Percentiles rank a stretch among this genome's conserved stretches.
Evolutionary conservation across 2,329 filamentous ascomycete genomes (phyloP).

Genomic region (Fusarium sororula): DNA sequence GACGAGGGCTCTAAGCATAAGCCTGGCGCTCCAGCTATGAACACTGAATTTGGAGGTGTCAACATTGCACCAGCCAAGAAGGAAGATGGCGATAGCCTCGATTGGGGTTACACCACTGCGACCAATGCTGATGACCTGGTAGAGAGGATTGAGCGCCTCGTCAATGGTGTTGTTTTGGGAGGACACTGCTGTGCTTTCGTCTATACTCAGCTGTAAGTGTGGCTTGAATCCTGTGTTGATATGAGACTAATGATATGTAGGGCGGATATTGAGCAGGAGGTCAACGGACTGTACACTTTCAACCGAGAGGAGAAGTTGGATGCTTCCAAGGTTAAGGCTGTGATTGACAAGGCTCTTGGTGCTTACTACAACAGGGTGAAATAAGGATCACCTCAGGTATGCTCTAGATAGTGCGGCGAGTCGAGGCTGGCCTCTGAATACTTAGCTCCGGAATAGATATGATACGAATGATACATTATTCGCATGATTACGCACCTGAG

Average conservation of each 20-base stretch:
- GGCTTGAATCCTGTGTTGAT: not conserved
- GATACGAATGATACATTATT: not conserved
- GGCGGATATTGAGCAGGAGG: constrained; percentile 72
- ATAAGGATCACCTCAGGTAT: not conserved
- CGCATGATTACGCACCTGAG: not conserved
- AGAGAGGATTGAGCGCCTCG: constrained; percentile 64
- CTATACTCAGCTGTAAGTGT: constrained; percentile 70
- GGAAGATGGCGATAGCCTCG: constrained; percentile 52
- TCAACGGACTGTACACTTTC: constrained; percentile 72
- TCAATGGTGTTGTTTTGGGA: constrained; percentile 64
- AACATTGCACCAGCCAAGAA: constrained; percentile 66
- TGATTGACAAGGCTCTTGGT: constrained; percentile 63
- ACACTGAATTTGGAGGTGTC: constrained; percentile 74
- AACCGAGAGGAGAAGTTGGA: constrained; percentile 69
- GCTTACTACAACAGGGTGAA: constrained; percentile 54
- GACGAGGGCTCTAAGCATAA: constrained; percentile 62
- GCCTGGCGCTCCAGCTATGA: constrained; percentile 67
- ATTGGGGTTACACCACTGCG: constrained; percentile 77
- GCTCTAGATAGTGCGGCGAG: not conserved
- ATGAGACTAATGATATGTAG: constrained; percentile 40
- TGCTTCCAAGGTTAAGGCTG: constrained; percentile 62
- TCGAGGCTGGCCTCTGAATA: not conserved
- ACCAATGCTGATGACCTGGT: constrained; percentile 67
- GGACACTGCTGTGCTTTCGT: constrained; percentile 70
- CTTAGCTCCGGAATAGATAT: not conserved